Percentiles rank a stretch among this genome's conserved stretches.
Conservation (phyloP, 2,329 filamentous ascomycete genomes). For the Arthroderma uncinatum region DNA sequence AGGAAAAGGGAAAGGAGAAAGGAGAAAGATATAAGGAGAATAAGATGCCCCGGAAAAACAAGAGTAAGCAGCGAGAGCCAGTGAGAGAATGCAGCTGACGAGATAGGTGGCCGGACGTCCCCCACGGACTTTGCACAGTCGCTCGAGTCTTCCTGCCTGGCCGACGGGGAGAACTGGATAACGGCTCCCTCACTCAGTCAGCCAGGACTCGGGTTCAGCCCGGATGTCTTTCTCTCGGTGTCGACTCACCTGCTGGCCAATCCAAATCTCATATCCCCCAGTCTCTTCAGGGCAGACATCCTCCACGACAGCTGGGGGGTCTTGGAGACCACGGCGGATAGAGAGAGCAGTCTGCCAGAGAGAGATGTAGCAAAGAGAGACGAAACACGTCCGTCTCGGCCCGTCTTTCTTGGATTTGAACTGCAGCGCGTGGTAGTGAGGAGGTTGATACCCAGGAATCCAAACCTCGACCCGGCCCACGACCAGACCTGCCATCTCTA, state of each 20-base stretch:
- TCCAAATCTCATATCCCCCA: slow-evolving; percentile 48
- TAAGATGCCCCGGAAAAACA: background rate
- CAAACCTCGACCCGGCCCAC: slow-evolving; percentile 59
- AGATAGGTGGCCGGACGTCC: background rate
- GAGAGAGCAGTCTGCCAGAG: slow-evolving; percentile 2
- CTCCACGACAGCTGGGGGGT: slow-evolving; percentile 42
- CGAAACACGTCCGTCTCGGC: background rate
- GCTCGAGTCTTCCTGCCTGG: slow-evolving; percentile 19
- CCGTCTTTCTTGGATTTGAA: slow-evolving; percentile 22
- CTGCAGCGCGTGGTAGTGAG: slow-evolving; percentile 59
- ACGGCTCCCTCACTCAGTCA: slow-evolving; percentile 25
- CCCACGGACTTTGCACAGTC: slow-evolving; percentile 17
- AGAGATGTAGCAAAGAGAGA: background rate
- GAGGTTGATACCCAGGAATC: slow-evolving; percentile 70
- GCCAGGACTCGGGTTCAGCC: slow-evolving; percentile 19
- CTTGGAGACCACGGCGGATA: slow-evolving; percentile 22
- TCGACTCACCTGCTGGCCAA: slow-evolving; percentile 40
- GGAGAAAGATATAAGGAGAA: no score
- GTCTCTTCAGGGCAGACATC: slow-evolving; percentile 52
- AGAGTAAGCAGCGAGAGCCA: background rate
- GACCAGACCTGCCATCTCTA: slow-evolving; percentile 77
- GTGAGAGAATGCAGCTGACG: background rate
- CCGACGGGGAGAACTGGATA: slow-evolving; percentile 21
- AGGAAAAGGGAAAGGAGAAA: background rate
- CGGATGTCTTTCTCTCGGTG: slow-evolving; percentile 36